Evolutionary conservation across 176 grass and related monocot species (phyloP).

Genomic region (Microstegium vimineum): DNA sequence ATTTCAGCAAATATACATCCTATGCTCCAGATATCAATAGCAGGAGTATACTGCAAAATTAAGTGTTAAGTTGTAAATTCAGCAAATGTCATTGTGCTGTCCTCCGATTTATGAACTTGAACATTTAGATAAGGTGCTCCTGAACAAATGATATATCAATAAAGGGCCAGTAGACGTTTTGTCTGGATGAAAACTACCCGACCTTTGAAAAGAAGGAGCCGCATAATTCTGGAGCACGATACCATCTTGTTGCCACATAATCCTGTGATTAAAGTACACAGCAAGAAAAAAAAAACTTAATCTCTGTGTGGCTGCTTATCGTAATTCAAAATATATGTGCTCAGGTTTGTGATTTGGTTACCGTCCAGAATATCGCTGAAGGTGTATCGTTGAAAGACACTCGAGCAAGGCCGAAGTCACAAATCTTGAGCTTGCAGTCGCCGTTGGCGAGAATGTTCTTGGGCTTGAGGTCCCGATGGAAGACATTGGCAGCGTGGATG

Average conservation of each 20-base stretch:
- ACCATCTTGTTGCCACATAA: constrained; percentile 90
- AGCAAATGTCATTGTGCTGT: not conserved
- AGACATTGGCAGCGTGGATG: constrained; percentile 72
- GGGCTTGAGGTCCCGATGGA: constrained; percentile 82
- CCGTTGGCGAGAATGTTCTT: constrained; percentile 81
- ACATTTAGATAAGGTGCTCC: not conserved
- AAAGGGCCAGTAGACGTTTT: constrained; percentile 12
- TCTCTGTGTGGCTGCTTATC: not conserved
- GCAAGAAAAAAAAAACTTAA: not conserved
- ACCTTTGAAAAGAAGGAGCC: constrained; percentile 89
- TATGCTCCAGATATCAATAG: constrained; percentile 85
- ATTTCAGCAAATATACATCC: constrained; percentile 91
- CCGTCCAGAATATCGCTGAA: constrained; percentile 84
- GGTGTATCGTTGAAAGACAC: constrained; percentile 78
- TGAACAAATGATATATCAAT: not conserved
- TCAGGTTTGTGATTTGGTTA: constrained; percentile 12
- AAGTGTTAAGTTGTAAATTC: constrained; percentile 2
- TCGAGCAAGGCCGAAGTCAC: constrained; percentile 78
- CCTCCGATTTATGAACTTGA: not conserved
- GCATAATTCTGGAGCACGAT: constrained; percentile 81
- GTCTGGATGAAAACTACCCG: not conserved
- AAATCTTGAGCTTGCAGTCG: constrained; percentile 81
- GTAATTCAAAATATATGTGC: not conserved
- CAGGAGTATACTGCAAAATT: constrained; percentile 68
- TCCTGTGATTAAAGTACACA: constrained; percentile 36